Percentiles rank a stretch among this genome's conserved stretches.
Evolutionary conservation across 2,329 filamentous ascomycete species (phyloP).

Genomic region (Fusarium begoniae): DNA sequence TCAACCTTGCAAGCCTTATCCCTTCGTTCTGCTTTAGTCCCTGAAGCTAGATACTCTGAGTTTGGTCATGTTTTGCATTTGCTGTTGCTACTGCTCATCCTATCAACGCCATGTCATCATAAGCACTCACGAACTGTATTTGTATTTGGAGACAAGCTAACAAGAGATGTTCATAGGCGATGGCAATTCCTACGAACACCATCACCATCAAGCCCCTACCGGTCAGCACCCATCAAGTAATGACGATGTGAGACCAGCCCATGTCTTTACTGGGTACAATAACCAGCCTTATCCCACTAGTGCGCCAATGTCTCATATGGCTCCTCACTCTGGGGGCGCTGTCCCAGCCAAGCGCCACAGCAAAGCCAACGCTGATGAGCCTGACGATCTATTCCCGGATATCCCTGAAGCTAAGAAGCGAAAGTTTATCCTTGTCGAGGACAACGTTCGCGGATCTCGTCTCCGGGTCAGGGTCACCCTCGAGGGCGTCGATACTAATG

Average conservation of each 20-base stretch:
- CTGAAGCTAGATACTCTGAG: constrained; percentile 22
- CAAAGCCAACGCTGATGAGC: constrained; percentile 63
- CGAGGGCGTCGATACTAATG: constrained; percentile 92
- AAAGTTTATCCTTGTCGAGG: constrained; percentile 96
- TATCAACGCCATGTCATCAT: constrained; percentile 2
- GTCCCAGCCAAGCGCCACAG: constrained; percentile 50
- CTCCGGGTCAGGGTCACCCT: constrained; percentile 91
- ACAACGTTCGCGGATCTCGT: constrained; percentile 80
- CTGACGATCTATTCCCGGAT: constrained; percentile 83
- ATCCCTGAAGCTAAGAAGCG: constrained; percentile 90
- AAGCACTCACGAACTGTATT: constrained; percentile 17
- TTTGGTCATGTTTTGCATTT: constrained; percentile 26
- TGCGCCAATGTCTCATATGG: constrained; percentile 72
- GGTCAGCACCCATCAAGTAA: constrained; percentile 57
- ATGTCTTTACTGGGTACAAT: constrained; percentile 77
- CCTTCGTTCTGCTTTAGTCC: constrained; percentile 32
- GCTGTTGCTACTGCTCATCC: constrained; percentile 10
- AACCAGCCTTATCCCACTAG: constrained; percentile 66
- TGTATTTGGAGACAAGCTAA: constrained; percentile 42
- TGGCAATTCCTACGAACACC: constrained; percentile 70
- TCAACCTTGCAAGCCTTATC: constrained; percentile 6
- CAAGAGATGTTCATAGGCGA: constrained; percentile 58
- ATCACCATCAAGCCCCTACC: constrained; percentile 71
- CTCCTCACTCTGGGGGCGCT: constrained; percentile 48
- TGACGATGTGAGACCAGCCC: constrained; percentile 76